A percentile compares a stretch with the other conserved stretches of the same genome.
These are phyloP conservation scores for Suhomyces kunorum DNA, from an alignment of 1,139 yeast species.

Conservation along the genomic window DNA sequence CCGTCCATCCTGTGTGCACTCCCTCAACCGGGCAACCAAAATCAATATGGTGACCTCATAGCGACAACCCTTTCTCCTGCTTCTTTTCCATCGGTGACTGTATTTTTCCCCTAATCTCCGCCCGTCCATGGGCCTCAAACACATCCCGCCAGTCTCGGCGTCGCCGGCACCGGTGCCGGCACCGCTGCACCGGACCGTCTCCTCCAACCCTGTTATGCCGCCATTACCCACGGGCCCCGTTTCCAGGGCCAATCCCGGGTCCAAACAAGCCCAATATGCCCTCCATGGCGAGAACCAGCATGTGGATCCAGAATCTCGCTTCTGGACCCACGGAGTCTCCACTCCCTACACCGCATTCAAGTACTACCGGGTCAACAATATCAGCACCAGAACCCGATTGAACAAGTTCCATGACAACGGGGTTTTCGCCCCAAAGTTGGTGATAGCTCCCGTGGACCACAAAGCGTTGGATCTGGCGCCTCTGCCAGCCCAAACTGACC, in stretches of 20 bases:
- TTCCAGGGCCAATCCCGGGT: neutral
- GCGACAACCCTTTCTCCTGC: no score
- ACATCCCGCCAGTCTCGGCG: slow-evolving; percentile 1
- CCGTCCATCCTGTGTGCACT: neutral
- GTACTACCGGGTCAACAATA: slow-evolving; percentile 21
- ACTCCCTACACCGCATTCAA: slow-evolving; percentile 33
- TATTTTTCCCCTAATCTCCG: no score
- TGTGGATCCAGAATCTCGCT: neutral
- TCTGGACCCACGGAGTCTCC: slow-evolving; percentile 34
- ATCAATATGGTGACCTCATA: no score
- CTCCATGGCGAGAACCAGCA: neutral
- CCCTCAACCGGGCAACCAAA: neutral
- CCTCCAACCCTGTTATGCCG: neutral
- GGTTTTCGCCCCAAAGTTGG: slow-evolving; percentile 30
- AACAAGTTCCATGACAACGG: slow-evolving; percentile 23
- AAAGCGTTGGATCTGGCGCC: slow-evolving; percentile 6
- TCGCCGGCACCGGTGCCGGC: neutral
- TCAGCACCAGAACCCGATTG: slow-evolving; percentile 21
- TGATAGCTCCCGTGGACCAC: slow-evolving; percentile 28
- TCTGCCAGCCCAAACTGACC: neutral
- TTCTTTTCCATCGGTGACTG: no score
- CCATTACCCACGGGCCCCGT: neutral
- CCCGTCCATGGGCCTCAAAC: neutral
- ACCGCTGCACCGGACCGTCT: neutral
- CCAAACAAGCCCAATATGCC: neutral